These are phyloP conservation scores for Adiantum capillusveneris DNA, from an alignment of 75 land plant species.

Conservation along the genomic window DNA sequence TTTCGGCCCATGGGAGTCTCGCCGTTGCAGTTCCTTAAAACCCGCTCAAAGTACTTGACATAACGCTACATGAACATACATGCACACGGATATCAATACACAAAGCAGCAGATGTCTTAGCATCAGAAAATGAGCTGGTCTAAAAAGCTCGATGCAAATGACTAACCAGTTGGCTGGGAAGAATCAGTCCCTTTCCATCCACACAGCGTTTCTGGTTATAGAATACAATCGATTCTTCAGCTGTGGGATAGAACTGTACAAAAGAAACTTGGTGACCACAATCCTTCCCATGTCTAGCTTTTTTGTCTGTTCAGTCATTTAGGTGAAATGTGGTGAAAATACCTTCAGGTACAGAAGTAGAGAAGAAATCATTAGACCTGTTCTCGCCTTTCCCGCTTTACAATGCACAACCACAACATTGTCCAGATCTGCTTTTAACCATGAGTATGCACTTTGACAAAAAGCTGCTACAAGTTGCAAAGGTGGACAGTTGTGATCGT, in stretches of 20 bases:
- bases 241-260: conserved; percentile 89
- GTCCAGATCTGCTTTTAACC: conserved; percentile 94
- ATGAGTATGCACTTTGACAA: conserved; percentile 95
- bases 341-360: conserved; percentile 95
- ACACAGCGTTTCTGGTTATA: conserved; percentile 95
- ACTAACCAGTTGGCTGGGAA: conserved; percentile 96
- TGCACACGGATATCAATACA: background rate
- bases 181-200: conserved; percentile 93
- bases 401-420: conserved; percentile 99
- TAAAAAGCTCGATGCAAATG: background rate
- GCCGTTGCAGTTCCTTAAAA: conserved; percentile 74
- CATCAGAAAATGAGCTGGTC: background rate
- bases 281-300: no score
- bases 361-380: conserved; percentile 96
- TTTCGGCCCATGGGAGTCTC: conserved; percentile 82
- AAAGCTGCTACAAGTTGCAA: conserved; percentile 79
- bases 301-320: no score
- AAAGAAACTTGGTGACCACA: background rate
- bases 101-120: background rate
- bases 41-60: conserved; percentile 95
- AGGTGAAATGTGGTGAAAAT: no score
- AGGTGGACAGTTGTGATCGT: conserved; percentile 98
- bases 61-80: conserved; percentile 57
- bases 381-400: conserved; percentile 98
- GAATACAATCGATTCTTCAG: conserved; percentile 91